phyloP scores from a whole-genome alignment of 164 flowering plant genomes.

The Piper longum region DNA sequence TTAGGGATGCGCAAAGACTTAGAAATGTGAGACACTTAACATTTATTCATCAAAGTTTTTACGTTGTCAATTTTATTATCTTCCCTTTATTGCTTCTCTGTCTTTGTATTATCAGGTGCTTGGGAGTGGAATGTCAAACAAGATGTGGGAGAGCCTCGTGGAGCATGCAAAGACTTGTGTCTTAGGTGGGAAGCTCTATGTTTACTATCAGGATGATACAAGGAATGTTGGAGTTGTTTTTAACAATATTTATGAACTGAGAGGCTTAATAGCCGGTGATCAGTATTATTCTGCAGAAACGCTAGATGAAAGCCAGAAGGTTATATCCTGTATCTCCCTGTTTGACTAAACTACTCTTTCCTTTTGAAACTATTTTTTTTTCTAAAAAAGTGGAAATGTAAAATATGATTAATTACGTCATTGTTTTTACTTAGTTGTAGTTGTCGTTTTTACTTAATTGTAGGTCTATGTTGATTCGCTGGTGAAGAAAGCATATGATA shows the following conservation, averaged over 20 bases:
- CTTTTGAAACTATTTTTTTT: background rate
- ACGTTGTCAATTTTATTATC: background rate
- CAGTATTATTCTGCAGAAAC: constrained; percentile 55
- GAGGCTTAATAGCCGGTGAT: constrained; percentile 64
- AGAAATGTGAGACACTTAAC: constrained; percentile 44
- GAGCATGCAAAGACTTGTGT: constrained; percentile 98
- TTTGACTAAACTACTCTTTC: background rate
- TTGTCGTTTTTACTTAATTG: background rate
- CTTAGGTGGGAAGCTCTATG: constrained; percentile 64
- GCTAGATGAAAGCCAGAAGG: constrained; percentile 85
- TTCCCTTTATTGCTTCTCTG: background rate
- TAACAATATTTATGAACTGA: constrained; percentile 72
- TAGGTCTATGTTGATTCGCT: constrained; percentile 79
- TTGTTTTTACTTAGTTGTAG: background rate
- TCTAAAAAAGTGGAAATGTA: background rate
- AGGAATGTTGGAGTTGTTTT: constrained; percentile 72
- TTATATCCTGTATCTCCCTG: constrained; percentile 7
- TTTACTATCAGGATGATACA: constrained; percentile 43
- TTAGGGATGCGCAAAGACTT: constrained; percentile 58
- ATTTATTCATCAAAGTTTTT: background rate
- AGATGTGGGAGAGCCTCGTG: constrained; percentile 93
- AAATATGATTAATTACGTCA: background rate
- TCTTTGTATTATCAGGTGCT: constrained; percentile 46
- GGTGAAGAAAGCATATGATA: constrained; percentile 93
- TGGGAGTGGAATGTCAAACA: constrained; percentile 98